Evolutionary conservation across 2,329 filamentous ascomycete species (phyloP).

Genomic region (Rhynchosporium graminicola): DNA sequence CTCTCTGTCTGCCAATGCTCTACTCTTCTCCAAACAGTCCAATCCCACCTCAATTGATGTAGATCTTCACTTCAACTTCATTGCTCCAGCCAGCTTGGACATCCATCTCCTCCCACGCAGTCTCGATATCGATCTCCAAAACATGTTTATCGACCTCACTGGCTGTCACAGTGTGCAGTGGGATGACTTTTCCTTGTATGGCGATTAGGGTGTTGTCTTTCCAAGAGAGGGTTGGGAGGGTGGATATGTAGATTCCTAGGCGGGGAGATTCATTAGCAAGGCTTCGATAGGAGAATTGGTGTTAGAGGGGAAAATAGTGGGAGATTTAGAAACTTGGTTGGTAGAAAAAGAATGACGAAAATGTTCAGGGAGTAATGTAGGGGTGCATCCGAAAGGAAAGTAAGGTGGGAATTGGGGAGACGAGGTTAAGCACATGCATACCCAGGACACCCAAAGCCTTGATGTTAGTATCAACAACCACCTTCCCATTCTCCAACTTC

Average conservation of each 20-base stretch:
- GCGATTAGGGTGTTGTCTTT: conserved; percentile 70
- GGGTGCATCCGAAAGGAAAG: no score
- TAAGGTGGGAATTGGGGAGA: neutral
- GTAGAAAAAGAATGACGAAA: no score
- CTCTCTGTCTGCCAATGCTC: no score
- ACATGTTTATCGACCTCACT: conserved; percentile 57
- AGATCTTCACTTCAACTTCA: conserved; percentile 63
- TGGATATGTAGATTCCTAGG: conserved; percentile 74
- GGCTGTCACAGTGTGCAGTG: conserved; percentile 63
- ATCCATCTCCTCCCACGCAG: conserved; percentile 75
- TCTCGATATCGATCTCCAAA: conserved; percentile 73
- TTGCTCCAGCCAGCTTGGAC: conserved; percentile 77
- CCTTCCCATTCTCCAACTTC: conserved; percentile 57
- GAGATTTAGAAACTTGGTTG: neutral
- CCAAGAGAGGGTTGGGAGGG: conserved; percentile 61
- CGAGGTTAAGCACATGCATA: conserved; percentile 41
- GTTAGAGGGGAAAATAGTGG: neutral
- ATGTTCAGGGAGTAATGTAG: no score
- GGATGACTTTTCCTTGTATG: conserved; percentile 71
- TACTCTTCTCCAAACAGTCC: neutral
- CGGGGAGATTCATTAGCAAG: neutral
- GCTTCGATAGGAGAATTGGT: conserved; percentile 16
- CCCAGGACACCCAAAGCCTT: conserved; percentile 80
- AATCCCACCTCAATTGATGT: conserved; percentile 25
- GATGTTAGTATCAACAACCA: conserved; percentile 67